A percentile compares a stretch with the other conserved stretches of the same genome.
phyloP scores from a whole-genome alignment of 768 basidiomycete genomes.

The Russula foetens region DNA sequence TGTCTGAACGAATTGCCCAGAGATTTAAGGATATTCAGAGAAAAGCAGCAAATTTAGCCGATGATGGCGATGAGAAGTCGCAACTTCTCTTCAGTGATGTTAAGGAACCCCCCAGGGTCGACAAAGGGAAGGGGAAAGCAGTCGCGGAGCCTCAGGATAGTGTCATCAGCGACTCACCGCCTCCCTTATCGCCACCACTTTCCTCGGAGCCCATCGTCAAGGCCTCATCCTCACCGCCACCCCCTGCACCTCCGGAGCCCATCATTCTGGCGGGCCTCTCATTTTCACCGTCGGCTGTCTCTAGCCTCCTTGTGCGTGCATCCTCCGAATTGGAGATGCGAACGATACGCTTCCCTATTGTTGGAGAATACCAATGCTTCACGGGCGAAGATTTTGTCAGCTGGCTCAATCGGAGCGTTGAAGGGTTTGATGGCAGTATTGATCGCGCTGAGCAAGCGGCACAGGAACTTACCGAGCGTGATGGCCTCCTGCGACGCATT shows the following conservation, averaged over 20 bases:
- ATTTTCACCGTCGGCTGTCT: constrained; percentile 54
- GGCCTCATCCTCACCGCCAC: constrained; percentile 31
- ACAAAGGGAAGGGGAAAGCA: constrained; percentile 78
- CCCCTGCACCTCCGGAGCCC: constrained; percentile 39
- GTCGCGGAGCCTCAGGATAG: constrained; percentile 33
- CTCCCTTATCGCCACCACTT: constrained; percentile 52
- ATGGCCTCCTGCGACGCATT: constrained; percentile 56
- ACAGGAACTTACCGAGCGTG: constrained; percentile 43
- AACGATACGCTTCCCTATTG: constrained; percentile 63
- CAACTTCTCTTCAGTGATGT: constrained; percentile 27
- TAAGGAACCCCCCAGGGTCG: constrained; percentile 44
- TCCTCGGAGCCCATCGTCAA: constrained; percentile 34
- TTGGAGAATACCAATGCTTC: constrained; percentile 83
- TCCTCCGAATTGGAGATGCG: constrained; percentile 63
- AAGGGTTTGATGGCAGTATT: constrained; percentile 67
- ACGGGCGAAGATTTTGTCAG: constrained; percentile 82
- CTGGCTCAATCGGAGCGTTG: constrained; percentile 75
- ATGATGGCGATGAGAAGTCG: constrained; percentile 19
- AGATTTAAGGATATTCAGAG: constrained; percentile 76
- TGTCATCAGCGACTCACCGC: constrained; percentile 43
- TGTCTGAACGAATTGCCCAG: constrained; percentile 80
- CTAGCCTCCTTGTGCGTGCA: constrained; percentile 63
- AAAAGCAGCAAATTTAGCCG: constrained; percentile 29
- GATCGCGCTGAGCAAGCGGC: constrained; percentile 75
- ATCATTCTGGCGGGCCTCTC: constrained; percentile 73